These are phyloP conservation scores for Apiospora sp. DNA, from an alignment of 2,329 filamentous ascomycete genomes.

Conservation along the genomic window DNA sequence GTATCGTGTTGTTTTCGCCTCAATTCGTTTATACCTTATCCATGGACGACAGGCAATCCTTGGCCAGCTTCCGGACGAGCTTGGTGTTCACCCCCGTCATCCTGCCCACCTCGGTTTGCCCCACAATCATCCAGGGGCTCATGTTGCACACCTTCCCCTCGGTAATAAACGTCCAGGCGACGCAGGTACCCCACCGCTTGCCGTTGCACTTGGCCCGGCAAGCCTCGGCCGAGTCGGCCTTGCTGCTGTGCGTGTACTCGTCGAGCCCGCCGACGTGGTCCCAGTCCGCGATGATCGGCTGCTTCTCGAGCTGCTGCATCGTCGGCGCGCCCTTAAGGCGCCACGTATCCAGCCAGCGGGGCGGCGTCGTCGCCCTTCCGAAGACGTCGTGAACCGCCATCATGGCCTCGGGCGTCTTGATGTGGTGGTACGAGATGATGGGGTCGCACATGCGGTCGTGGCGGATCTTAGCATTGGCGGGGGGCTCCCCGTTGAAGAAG, in stretches of 20 bases:
- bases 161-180: conserved; percentile 14
- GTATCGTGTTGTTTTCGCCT: background rate
- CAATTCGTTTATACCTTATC: conserved; percentile 5
- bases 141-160: conserved; percentile 6
- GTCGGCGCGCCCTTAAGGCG: conserved; percentile 8
- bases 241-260: conserved; percentile 6
- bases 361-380: background rate
- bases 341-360: conserved; percentile 24
- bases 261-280: conserved; percentile 18
- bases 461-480: conserved; percentile 9
- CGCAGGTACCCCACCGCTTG: background rate
- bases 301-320: conserved; percentile 6
- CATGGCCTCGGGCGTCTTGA: conserved; percentile 19
- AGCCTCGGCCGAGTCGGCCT: background rate
- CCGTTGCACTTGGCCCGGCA: background rate
- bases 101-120: background rate
- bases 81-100: conserved; percentile 8
- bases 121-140: conserved; percentile 22
- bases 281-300: conserved; percentile 8
- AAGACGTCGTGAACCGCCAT: conserved; percentile 4
- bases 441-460: conserved; percentile 20
- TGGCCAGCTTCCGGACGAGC: conserved; percentile 14
- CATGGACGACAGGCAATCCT: conserved; percentile 1
- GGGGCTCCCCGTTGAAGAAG: conserved; percentile 24
- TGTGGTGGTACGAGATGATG: conserved; percentile 15